These are phyloP conservation scores for Aurinia saxatilis DNA, from an alignment of 345 rosid species.

Conservation along the genomic window DNA sequence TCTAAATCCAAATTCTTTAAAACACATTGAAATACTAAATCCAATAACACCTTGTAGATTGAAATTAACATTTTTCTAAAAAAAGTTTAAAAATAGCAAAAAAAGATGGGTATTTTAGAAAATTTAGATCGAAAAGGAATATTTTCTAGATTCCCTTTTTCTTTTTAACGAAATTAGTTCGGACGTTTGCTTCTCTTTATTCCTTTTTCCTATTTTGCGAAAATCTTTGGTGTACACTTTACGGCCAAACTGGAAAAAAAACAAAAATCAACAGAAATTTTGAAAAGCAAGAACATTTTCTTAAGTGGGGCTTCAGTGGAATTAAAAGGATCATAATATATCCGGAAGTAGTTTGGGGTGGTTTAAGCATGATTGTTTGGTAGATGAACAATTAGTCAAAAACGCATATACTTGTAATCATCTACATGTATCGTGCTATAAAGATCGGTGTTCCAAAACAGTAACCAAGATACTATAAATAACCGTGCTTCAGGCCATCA, in stretches of 20 bases:
- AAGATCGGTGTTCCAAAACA: background rate
- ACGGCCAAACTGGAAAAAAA: background rate
- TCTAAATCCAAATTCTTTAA: too few relatives aligned
- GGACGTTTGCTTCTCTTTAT: too few relatives aligned
- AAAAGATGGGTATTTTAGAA: too few relatives aligned
- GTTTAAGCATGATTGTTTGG: slow-evolving; percentile 4
- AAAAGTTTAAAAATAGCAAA: too few relatives aligned
- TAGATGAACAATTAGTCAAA: background rate
- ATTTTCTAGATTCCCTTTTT: too few relatives aligned
- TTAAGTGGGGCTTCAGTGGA: slow-evolving; percentile 1
- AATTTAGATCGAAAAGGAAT: too few relatives aligned
- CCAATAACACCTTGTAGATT: too few relatives aligned
- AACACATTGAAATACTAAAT: too few relatives aligned
- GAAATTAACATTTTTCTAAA: too few relatives aligned
- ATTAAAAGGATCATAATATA: background rate
- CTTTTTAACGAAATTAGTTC: too few relatives aligned
- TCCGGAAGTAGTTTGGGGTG: background rate
- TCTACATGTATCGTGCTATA: too few relatives aligned
- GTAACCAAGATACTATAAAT: background rate
- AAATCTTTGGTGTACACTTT: background rate
- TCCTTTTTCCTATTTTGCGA: too few relatives aligned
- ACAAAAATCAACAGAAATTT: background rate
- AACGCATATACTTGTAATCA: background rate
- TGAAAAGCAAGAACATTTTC: background rate
- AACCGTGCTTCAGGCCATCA: background rate